A percentile compares a stretch with the other conserved stretches of the same genome.
These are phyloP conservation scores for Dissophora ornata DNA, from an alignment of 192 early-diverging fungal genomes.

Conservation along the genomic window DNA sequence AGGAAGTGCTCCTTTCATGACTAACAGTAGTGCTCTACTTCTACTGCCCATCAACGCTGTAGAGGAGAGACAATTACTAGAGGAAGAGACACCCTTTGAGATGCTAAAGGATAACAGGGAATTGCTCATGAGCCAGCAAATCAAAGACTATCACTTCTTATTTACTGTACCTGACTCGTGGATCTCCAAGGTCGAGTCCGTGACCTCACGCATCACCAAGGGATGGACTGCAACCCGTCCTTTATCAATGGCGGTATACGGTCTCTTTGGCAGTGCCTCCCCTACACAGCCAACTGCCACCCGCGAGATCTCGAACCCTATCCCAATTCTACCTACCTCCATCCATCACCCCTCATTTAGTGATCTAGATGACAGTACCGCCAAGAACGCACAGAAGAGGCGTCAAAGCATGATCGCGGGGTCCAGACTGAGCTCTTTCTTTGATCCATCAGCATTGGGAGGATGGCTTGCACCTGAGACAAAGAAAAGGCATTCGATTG, in stretches of 20 bases:
- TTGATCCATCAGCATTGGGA: slow-evolving; percentile 35
- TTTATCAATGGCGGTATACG: slow-evolving; percentile 51
- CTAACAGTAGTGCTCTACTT: no score
- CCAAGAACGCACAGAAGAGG: slow-evolving; percentile 17
- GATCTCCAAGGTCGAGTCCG: slow-evolving; percentile 48
- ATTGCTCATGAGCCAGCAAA: slow-evolving; percentile 30
- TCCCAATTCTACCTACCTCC: slow-evolving; percentile 37
- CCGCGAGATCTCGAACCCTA: slow-evolving; percentile 45
- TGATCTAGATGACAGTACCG: slow-evolving; percentile 11
- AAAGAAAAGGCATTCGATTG: slow-evolving; percentile 39
- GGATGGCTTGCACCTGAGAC: slow-evolving; percentile 42
- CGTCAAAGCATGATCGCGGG: slow-evolving; percentile 54
- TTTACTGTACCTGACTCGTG: slow-evolving; percentile 51
- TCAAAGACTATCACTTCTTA: slow-evolving; percentile 51
- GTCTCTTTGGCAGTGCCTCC: slow-evolving; percentile 27
- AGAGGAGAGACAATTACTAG: slow-evolving; percentile 41
- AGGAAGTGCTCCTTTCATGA: no score
- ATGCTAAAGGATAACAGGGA: slow-evolving; percentile 36
- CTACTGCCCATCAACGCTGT: background rate
- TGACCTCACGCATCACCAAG: slow-evolving; percentile 49
- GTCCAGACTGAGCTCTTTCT: slow-evolving; percentile 46
- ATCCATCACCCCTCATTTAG: slow-evolving; percentile 45
- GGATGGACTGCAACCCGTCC: slow-evolving; percentile 49
- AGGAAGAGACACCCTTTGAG: slow-evolving; percentile 44
- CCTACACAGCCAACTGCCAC: slow-evolving; percentile 23